A percentile compares a stretch with the other conserved stretches of the same genome.
Conservation (phyloP, 148 eudicot genomes). For the Cornus suecica region DNA sequence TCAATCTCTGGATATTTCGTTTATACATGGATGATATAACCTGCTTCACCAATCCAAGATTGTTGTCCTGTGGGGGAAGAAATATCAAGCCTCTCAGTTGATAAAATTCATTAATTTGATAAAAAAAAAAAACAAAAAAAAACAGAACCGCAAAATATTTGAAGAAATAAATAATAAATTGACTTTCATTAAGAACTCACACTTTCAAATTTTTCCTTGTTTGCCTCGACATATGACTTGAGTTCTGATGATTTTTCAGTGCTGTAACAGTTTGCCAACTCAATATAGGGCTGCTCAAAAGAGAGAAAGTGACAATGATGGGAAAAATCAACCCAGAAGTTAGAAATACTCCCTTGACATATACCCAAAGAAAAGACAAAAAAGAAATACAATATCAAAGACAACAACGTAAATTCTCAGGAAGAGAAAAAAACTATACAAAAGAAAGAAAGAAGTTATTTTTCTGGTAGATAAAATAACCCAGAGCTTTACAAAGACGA, state of each 20-base stretch:
- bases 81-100: background rate
- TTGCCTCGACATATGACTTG: slow-evolving; percentile 42
- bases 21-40: slow-evolving; percentile 79
- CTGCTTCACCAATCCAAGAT: slow-evolving; percentile 83
- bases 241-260: slow-evolving; percentile 67
- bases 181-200: slow-evolving; percentile 40
- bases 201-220: slow-evolving; percentile 65
- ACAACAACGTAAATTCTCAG: background rate
- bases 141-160: background rate
- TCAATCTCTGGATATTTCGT: slow-evolving; percentile 86
- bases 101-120: background rate
- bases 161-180: too few species aligned
- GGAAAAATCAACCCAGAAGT: background rate
- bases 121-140: too few species aligned
- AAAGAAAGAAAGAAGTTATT: background rate
- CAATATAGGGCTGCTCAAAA: slow-evolving; percentile 64
- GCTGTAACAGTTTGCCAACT: slow-evolving; percentile 61
- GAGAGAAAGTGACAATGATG: slow-evolving; percentile 3
- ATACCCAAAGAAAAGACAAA: background rate
- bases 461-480: background rate
- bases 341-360: background rate
- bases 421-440: background rate
- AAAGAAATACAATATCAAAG: background rate
- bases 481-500: background rate
- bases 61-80: slow-evolving; percentile 41